Evolutionary conservation across 192 early-diverging fungal genomes (phyloP).

Genomic region (Glomus cerebriforme): DNA sequence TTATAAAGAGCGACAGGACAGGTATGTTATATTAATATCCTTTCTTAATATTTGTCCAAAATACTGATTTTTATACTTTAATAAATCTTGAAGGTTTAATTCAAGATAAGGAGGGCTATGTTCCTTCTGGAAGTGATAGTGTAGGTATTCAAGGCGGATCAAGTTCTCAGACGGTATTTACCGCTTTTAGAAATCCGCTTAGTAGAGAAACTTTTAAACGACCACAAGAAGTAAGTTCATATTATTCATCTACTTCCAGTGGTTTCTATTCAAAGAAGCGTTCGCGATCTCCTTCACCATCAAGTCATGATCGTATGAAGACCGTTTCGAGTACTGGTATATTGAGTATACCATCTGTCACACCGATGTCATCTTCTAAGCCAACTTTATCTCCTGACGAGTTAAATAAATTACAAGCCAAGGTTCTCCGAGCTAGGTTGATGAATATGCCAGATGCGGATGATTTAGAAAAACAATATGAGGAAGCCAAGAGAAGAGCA

Average conservation of each 20-base stretch:
- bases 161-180: not conserved
- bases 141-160: not conserved
- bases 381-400: conserved; percentile 59
- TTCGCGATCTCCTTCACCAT: not conserved
- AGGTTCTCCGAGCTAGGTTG: conserved; percentile 79
- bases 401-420: conserved; percentile 84
- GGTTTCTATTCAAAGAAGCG: not conserved
- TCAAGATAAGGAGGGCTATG: not conserved
- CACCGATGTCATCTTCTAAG: not conserved
- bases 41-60: not conserved
- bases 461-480: conserved; percentile 72
- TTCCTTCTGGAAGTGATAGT: not conserved
- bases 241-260: not conserved
- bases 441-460: conserved; percentile 62
- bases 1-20: not conserved
- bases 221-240: not conserved
- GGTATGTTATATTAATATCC: not conserved
- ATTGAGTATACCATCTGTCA: not conserved
- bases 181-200: conserved; percentile 6
- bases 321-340: not conserved
- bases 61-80: too few species aligned
- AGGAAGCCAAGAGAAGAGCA: conserved; percentile 56
- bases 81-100: not conserved
- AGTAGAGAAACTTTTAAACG: not conserved
- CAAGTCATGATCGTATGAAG: not conserved